These are phyloP conservation scores for Ocimum tenuiflorum DNA, from an alignment of 257 asterid genomes.

Conservation along the genomic window DNA sequence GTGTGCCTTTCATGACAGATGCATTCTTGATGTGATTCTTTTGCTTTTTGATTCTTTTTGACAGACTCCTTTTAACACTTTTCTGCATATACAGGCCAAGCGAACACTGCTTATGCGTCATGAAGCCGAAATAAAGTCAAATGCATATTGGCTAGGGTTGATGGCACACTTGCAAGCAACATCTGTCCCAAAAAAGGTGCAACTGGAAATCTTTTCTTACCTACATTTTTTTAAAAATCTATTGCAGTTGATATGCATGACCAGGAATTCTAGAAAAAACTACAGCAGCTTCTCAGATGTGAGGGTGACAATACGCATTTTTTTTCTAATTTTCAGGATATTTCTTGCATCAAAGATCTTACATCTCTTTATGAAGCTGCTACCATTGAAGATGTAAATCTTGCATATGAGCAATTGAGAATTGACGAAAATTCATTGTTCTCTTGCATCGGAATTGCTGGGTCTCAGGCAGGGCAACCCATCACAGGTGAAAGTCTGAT, in stretches of 20 bases:
- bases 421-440: constrained; percentile 72
- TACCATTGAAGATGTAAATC: constrained; percentile 65
- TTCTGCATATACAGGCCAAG: constrained; percentile 56
- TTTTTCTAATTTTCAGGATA: constrained; percentile 47
- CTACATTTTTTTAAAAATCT: not conserved
- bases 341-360: constrained; percentile 90
- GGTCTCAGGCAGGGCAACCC: constrained; percentile 76
- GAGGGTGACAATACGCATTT: constrained; percentile 6
- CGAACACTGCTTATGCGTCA: constrained; percentile 95
- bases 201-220: not conserved
- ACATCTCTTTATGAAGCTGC: constrained; percentile 71
- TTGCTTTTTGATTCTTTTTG: not conserved
- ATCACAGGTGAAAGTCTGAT: constrained; percentile 44
- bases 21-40: not conserved
- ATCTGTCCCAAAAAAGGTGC: constrained; percentile 89
- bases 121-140: constrained; percentile 97
- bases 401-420: constrained; percentile 80
- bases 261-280: not conserved
- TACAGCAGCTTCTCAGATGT: constrained; percentile 1
- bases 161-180: constrained; percentile 87
- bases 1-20: not conserved
- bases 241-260: not conserved
- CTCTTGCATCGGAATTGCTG: constrained; percentile 94
- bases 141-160: constrained; percentile 95
- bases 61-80: constrained; percentile 8